Conservation (phyloP, 257 asterid species). For the Ocimum tenuiflorum region DNA sequence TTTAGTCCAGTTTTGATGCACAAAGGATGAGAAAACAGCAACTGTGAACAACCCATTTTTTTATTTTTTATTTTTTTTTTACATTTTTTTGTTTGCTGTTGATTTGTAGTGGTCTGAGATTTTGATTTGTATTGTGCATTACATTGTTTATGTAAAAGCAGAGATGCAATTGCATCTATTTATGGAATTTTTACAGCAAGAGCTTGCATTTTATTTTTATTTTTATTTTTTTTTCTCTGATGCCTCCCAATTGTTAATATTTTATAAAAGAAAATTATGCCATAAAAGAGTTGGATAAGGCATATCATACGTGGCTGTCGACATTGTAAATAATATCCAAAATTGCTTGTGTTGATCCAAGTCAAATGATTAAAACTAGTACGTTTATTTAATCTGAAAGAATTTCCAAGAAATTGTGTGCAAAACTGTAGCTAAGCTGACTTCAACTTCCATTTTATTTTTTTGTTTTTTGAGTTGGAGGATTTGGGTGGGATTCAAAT, state of each 20-base stretch:
- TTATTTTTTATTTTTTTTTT: neutral
- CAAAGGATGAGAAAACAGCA: too few relatives aligned
- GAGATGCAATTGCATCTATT: too few relatives aligned
- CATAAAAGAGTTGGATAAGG: too few relatives aligned
- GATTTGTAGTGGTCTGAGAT: conserved; percentile 4
- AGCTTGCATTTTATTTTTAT: too few relatives aligned
- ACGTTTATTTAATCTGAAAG: neutral
- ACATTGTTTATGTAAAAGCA: conserved; percentile 14
- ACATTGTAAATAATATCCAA: neutral
- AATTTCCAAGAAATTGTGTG: neutral
- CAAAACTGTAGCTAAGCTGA: neutral
- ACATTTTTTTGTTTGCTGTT: neutral
- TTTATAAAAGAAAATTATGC: too few relatives aligned
- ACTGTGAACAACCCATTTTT: too few relatives aligned
- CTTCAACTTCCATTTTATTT: neutral
- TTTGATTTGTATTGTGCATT: conserved; percentile 6
- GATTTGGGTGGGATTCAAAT: too few relatives aligned
- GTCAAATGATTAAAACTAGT: neutral
- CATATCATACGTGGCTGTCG: too few relatives aligned
- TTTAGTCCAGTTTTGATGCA: neutral
- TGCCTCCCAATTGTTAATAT: too few relatives aligned
- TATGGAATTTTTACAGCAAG: neutral
- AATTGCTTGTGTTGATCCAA: neutral
- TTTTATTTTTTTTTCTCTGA: too few relatives aligned
- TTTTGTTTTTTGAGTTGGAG: too few relatives aligned